These are phyloP conservation scores for Phytophthora macrochlamydospora DNA, from an alignment of 352 stramenopile species.

Conservation along the genomic window DNA sequence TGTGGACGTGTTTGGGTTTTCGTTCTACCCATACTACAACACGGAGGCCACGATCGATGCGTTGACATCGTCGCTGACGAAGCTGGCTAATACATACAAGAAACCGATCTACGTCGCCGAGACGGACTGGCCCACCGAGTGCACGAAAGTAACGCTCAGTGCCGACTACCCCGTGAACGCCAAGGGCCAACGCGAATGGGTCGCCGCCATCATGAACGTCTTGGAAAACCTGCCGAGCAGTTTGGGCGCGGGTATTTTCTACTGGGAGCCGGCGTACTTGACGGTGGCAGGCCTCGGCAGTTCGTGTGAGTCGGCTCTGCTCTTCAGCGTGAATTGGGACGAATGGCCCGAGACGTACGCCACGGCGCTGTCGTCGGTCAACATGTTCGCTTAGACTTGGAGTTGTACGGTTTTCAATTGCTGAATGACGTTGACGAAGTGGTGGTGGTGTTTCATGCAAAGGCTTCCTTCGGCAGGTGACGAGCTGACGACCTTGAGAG, in stretches of 20 bases:
- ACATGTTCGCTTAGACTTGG: constrained; percentile 13
- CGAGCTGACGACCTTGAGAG: background rate
- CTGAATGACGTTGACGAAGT: background rate
- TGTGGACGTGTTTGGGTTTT: constrained; percentile 27
- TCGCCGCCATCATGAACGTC: constrained; percentile 16
- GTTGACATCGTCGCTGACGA: constrained; percentile 17
- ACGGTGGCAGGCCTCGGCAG: constrained; percentile 21
- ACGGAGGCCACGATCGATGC: constrained; percentile 15
- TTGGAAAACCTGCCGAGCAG: constrained; percentile 18
- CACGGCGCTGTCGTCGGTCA: constrained; percentile 24
- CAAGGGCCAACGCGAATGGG: constrained; percentile 26
- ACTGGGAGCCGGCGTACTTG: constrained; percentile 22
- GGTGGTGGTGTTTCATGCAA: constrained; percentile 1
- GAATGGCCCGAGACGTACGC: constrained; percentile 18
- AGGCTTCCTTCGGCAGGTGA: background rate
- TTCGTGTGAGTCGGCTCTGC: constrained; percentile 23
- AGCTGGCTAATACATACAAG: constrained; percentile 18
- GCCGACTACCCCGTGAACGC: constrained; percentile 25
- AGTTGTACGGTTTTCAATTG: background rate
- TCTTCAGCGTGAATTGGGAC: constrained; percentile 30
- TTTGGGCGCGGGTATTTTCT: constrained; percentile 21
- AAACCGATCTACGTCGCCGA: constrained; percentile 24
- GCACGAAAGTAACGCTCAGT: constrained; percentile 21
- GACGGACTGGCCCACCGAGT: constrained; percentile 26
- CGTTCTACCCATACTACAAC: constrained; percentile 26